Base-by-base conservation (phyloP, 2,329 filamentous ascomycete genomes). In the Fusarium udum region DNA sequence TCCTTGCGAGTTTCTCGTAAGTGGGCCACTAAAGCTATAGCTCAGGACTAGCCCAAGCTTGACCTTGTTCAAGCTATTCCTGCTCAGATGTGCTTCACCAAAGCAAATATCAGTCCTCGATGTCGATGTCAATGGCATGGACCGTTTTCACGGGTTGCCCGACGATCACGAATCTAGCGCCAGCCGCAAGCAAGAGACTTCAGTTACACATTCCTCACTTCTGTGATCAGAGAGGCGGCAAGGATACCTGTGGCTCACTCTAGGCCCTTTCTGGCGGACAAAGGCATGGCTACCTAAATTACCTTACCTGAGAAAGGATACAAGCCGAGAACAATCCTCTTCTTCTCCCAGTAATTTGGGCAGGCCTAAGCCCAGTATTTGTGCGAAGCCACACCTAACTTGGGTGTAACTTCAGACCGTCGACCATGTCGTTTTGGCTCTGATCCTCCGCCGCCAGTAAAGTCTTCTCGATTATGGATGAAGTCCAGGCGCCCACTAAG, bases 401-500 rank as follows among this genome's bases (percentile, higher is more conserved):
- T 45, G 52, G 32, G 51, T 53, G 68, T 61, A 39, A 62, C 61
- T 61, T 63, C 34, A 64, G 49, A 46, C 68, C 58, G 55, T 42
- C 58, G 53, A 46, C 45, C 28, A 48, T 36, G n/a, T 37, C 24
- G 28, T 37, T 58, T 49, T 53, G 49, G 52, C 51, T 42, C 58
- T 40, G 42, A 62, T 51, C 24, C 55, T 58, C 52, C 59, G 48
- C 56, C 49, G 43, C 57, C 24, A 69, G 63, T 45, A 28, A 66
- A 40, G 28, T 24, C 60, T 42, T 61, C 45, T 64, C n/a, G n/a
- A 26, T 45, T 51, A 43, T 49, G 37, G 40, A 48, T 32, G 61
- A 60, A 42, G 56, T 55, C 34, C 36, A 39, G 59, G 53, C 24
- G 24, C 51, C 64, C 65, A 65, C 74, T 75, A 77, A 71, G 71